phyloP scores from a whole-genome alignment of 2,329 filamentous ascomycete genomes.

The Zymoseptoria tritici region DNA sequence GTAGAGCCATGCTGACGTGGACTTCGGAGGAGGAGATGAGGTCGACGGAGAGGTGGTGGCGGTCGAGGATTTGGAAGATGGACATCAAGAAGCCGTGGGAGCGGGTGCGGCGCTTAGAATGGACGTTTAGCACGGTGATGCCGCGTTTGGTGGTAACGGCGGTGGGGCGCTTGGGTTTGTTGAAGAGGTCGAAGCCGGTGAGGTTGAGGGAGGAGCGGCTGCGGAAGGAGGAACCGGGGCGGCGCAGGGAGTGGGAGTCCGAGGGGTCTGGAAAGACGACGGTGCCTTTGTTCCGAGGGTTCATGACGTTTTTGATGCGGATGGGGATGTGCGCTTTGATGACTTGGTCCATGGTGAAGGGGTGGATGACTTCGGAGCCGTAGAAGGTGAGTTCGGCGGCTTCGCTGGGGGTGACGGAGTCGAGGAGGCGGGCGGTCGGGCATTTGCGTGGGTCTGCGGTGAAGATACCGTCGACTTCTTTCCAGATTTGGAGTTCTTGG shows the following conservation, averaged over 20 bases:
- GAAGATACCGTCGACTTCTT: constrained; percentile 96
- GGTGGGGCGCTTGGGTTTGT: constrained; percentile 46
- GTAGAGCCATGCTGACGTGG: constrained; percentile 93
- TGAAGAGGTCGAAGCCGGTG: constrained; percentile 14
- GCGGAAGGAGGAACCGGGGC: constrained; percentile 45
- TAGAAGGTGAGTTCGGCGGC: constrained; percentile 82
- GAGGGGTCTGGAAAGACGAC: constrained; percentile 70
- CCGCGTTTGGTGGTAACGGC: constrained; percentile 95
- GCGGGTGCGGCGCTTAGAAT: constrained; percentile 93
- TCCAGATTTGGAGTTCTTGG: constrained; percentile 92
- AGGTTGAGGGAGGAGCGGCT: constrained; percentile 39
- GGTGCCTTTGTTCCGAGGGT: constrained; percentile 69
- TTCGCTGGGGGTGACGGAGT: constrained; percentile 85
- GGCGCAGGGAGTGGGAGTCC: constrained; percentile 46
- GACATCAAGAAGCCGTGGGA: constrained; percentile 93
- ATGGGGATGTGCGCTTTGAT: constrained; percentile 72
- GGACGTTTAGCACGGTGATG: constrained; percentile 94
- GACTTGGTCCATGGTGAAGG: constrained; percentile 95
- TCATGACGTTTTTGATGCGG: constrained; percentile 88
- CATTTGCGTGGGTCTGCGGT: constrained; percentile 80
- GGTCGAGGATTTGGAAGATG: constrained; percentile 86
- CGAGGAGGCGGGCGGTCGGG: constrained; percentile 82
- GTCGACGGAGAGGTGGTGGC: constrained; percentile 81
- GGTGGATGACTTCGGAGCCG: constrained; percentile 86
- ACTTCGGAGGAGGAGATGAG: constrained; percentile 95